Evolutionary conservation across 345 rosid genomes (phyloP), one percentile per base, ranked within the genome.

Genomic region (Moricandia arvensis): DNA sequence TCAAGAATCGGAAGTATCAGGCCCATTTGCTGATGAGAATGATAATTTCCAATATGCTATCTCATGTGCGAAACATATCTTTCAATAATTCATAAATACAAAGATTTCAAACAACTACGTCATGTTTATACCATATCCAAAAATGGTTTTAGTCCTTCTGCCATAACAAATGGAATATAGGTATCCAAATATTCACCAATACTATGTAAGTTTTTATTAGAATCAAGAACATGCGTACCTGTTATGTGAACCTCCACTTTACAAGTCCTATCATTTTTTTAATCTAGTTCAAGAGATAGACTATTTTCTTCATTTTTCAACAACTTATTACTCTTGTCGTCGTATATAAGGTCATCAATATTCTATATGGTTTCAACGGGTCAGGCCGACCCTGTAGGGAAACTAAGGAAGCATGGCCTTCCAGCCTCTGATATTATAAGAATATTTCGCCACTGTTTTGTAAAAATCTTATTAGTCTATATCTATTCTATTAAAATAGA

Each of bases 1-100:
- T 27, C 18, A 29, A 59, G 37, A 13, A 29, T 12, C 4, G 27
- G 15, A 54, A 9, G 12, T 53, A 24, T 53, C 41, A 63, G 16
- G 69, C 70, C 76, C 70, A 37, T 63, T 63, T 49, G 2, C 15
- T 45, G 53, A n/a, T 72, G 5, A 51, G 63, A 26, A 53, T 35
- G 37, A 9, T 59, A 26, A 11, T n/a, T 7, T 59, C 33, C 67
- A 4, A 18, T 34, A 68, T 51, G 4, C 29, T 31, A 8, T 31
- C 47, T 51, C 71, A 17, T 51, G 17, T 10, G 53, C 29, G 33
- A 27, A 49, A 53, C 12, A 18, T 0, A 33, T 33, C 35, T 35
- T 35, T 11, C 41, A 35, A 8, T 31, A 31, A 30, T 35, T n/a
- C 18, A 4, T n/a, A n/a, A 63, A 11, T 37, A 63, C 7, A 37